Evolutionary conservation across 2,329 filamentous ascomycete species (phyloP).

Genomic region (Beauveria sp.): DNA sequence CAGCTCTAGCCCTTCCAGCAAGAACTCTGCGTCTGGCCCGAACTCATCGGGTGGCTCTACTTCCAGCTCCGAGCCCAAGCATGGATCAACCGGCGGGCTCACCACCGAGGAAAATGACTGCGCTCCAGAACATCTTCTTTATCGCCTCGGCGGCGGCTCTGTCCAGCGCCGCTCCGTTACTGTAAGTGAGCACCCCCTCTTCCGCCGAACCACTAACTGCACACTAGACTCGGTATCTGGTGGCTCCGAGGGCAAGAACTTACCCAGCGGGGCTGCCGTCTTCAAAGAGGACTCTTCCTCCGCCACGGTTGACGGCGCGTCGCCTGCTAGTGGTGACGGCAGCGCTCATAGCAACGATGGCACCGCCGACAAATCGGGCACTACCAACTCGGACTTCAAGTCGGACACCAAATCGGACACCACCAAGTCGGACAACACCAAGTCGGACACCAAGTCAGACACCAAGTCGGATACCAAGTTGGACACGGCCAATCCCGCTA

Average conservation of each 20-base stretch:
- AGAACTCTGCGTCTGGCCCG: not conserved
- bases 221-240: constrained; percentile 15
- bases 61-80: not conserved
- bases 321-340: not conserved
- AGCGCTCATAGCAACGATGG: not conserved
- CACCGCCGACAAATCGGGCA: not conserved
- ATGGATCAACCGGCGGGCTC: not conserved
- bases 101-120: not conserved
- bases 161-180: constrained; percentile 11
- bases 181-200: constrained; percentile 20
- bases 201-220: constrained; percentile 21
- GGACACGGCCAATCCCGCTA: not conserved
- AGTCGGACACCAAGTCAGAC: not conserved
- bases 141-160: constrained; percentile 12
- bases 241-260: not conserved
- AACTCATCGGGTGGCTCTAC: not conserved
- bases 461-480: too few species aligned
- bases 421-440: too few species aligned
- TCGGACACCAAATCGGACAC: too few species aligned
- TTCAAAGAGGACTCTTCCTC: constrained; percentile 1
- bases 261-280: not conserved
- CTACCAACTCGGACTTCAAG: not conserved
- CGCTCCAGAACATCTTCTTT: constrained; percentile 13
- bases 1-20: not conserved
- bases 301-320: too few species aligned